A percentile compares a stretch with the other conserved stretches of the same genome.
These are phyloP conservation scores for Neofusicoccum laricinum DNA, from an alignment of 2,329 filamentous ascomycete genomes.

Conservation along the genomic window DNA sequence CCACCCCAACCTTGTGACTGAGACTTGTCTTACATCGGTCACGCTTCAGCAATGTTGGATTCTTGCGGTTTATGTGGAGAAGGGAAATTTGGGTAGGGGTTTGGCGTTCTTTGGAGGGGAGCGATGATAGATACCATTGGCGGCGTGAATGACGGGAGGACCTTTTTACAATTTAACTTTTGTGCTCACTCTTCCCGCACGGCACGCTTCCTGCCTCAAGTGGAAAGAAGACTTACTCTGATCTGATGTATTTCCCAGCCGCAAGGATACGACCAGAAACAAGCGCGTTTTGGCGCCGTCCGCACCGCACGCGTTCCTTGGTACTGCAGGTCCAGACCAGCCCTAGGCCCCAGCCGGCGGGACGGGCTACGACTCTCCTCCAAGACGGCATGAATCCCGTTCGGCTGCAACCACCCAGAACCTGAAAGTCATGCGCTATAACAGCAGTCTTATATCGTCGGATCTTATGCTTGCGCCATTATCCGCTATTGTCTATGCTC, in stretches of 20 bases:
- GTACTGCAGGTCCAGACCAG: too few species aligned
- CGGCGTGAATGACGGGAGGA: background rate
- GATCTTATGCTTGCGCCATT: too few species aligned
- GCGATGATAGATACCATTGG: constrained; percentile 3
- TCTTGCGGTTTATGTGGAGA: background rate
- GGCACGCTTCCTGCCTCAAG: background rate
- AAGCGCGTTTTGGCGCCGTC: too few species aligned
- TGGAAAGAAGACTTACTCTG: background rate
- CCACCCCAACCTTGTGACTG: background rate
- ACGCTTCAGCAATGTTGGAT: background rate
- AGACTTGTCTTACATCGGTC: background rate
- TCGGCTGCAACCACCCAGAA: too few species aligned
- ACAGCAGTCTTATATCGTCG: too few species aligned
- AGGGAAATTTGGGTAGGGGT: background rate
- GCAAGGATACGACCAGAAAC: background rate
- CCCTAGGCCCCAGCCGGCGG: too few species aligned
- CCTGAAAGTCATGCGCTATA: too few species aligned
- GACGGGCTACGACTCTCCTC: too few species aligned
- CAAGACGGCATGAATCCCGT: too few species aligned
- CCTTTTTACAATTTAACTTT: background rate
- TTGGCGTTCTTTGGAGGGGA: background rate
- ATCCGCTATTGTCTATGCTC: too few species aligned
- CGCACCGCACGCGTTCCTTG: too few species aligned
- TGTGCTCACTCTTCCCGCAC: background rate
- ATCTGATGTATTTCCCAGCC: background rate